Evolutionary conservation across 352 stramenopile species (phyloP), one percentile per base, ranked within the genome.

Genomic region (Phytophthora foliorum): DNA sequence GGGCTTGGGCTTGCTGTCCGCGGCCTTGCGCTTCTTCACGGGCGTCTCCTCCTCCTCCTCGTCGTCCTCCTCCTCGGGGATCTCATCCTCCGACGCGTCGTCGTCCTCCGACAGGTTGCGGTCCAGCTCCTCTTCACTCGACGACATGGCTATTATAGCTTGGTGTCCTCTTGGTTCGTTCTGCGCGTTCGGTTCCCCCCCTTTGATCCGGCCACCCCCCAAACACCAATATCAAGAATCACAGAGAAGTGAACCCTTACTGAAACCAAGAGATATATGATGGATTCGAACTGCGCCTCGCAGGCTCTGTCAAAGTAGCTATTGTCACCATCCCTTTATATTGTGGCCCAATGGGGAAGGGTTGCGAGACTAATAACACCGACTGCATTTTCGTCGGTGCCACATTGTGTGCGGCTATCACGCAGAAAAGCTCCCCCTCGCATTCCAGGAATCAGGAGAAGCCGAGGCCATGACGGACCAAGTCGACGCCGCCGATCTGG

Each of bases 51-150:
- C 78, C 42, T 85, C 80, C 17, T 88, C 76, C 27, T 84, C 77
- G 0, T 92, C 81, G 1, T 90, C 83, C 34, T 92, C 84, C 53
- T 92, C 86, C 62, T 92, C 83, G 1, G 84, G 83, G 42, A 94
- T 83, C 32, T 94, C 86, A 34, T 94, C 86, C 39, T 94, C 85
- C 39, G 82, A 91, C 9, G 75, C 82, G 46, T 93, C 84, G 27
- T 93, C 80, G 17, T 89, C 86, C 70, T 93, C 86, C 59, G 89
- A 96, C 74, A 92, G 64, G 68, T 95, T 95, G 57, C 83, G 86
- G 59, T 93, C 83, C 64, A 92, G 67, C 50, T 94, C 87, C 64
- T 96, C 89, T 70, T 96, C 89, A 53, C 87, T 94, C 59, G 89
- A 96, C 77, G 88, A 96, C 89, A 96, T 96, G 42, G 46, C 56